Conservation (phyloP, 2,329 filamentous ascomycete species). For the Clonostachys solani region DNA sequence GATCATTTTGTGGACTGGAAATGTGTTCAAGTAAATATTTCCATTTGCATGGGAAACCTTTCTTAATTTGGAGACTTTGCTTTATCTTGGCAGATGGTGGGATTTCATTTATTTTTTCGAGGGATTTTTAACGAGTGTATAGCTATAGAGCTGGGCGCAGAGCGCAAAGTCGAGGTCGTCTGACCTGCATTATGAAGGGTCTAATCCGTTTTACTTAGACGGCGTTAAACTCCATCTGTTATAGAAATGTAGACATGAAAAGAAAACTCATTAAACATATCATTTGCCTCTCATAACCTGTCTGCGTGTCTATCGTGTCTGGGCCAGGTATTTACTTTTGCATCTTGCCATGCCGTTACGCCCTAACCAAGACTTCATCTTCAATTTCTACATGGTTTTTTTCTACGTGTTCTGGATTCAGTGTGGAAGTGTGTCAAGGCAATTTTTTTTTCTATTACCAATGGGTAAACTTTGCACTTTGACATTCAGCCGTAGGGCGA, state of each 20-base stretch:
- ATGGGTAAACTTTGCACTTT: too few relatives aligned
- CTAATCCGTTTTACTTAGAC: constrained; percentile 17
- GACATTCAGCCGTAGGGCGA: too few relatives aligned
- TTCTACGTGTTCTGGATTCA: too few relatives aligned
- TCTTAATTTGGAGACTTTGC: constrained; percentile 21
- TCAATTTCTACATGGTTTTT: too few relatives aligned
- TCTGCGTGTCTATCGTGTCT: background rate
- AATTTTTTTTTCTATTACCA: too few relatives aligned
- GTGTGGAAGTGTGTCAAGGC: too few relatives aligned
- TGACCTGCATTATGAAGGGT: constrained; percentile 30
- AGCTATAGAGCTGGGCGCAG: constrained; percentile 30
- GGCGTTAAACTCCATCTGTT: constrained; percentile 21
- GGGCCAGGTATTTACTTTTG: too few relatives aligned
- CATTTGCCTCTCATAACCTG: background rate
- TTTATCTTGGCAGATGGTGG: background rate
- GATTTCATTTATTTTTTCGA: too few relatives aligned
- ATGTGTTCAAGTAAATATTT: constrained; percentile 15
- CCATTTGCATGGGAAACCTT: constrained; percentile 12
- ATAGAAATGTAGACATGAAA: constrained; percentile 32
- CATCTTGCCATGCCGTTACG: too few relatives aligned
- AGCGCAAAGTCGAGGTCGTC: constrained; percentile 25
- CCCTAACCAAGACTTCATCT: too few relatives aligned
- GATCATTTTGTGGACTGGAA: constrained; percentile 5
- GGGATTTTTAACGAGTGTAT: constrained; percentile 19
- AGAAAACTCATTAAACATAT: constrained; percentile 12